These are phyloP conservation scores for Sporothrix inflata DNA, from an alignment of 2,329 filamentous ascomycete species.

Conservation along the genomic window DNA sequence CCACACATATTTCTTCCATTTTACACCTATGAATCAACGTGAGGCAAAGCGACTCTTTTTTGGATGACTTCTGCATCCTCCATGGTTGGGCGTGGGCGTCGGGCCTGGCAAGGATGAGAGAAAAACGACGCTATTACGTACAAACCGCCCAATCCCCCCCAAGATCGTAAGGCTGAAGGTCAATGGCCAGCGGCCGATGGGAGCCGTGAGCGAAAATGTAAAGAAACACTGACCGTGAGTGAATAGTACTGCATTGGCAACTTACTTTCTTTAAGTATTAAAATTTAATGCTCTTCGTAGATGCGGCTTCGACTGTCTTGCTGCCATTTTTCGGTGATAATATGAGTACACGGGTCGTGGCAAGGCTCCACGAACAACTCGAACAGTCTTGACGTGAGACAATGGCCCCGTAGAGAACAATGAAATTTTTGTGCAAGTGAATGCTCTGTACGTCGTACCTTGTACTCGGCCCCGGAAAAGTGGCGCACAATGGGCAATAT, in stretches of 20 bases:
- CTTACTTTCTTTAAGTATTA: neutral
- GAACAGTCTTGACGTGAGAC: neutral
- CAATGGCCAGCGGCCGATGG: neutral
- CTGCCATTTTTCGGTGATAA: neutral
- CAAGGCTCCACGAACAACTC: neutral
- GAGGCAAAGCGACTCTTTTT: too few species aligned
- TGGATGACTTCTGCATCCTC: too few species aligned
- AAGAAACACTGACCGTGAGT: neutral
- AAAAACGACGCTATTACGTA: conserved; percentile 28
- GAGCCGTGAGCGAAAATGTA: too few species aligned
- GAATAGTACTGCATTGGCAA: neutral
- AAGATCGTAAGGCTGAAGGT: neutral
- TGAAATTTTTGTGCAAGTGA: too few species aligned
- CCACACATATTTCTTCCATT: neutral
- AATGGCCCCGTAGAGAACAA: neutral
- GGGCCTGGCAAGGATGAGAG: neutral
- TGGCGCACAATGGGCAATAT: neutral
- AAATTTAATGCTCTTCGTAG: neutral
- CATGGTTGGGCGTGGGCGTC: neutral
- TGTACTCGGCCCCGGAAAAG: neutral
- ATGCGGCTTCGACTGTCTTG: neutral
- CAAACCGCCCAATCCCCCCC: neutral
- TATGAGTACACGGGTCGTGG: neutral
- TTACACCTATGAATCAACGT: neutral
- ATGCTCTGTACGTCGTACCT: neutral